These are phyloP conservation scores for Epichloe festucae DNA, from an alignment of 2,329 filamentous ascomycete species.

Conservation along the genomic window DNA sequence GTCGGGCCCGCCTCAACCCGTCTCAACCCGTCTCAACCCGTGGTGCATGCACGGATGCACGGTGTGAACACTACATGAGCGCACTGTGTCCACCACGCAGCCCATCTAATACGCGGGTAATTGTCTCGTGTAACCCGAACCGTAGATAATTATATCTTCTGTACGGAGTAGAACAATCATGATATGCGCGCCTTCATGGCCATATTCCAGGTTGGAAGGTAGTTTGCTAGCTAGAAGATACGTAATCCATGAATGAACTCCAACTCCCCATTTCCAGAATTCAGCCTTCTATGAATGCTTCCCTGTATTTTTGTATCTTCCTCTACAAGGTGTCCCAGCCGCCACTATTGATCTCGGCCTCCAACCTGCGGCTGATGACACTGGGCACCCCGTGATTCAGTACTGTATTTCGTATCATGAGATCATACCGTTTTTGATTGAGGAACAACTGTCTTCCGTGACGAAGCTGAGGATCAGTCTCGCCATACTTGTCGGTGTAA, in stretches of 20 bases:
- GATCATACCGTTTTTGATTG: slow-evolving; percentile 89
- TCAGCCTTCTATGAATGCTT: not conserved
- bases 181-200: not conserved
- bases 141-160: not conserved
- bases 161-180: not conserved
- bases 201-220: not conserved
- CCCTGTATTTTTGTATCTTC: not conserved
- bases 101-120: too few species aligned
- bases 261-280: slow-evolving; percentile 5
- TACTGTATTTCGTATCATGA: slow-evolving; percentile 74
- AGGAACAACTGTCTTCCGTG: slow-evolving; percentile 82
- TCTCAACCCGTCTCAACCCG: slow-evolving; percentile 1
- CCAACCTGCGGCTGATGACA: slow-evolving; percentile 76
- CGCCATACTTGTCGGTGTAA: slow-evolving; percentile 91
- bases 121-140: too few species aligned
- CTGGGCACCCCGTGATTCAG: slow-evolving; percentile 77
- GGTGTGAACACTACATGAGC: slow-evolving; percentile 7
- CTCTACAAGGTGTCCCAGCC: slow-evolving; percentile 71
- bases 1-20: slow-evolving; percentile 1
- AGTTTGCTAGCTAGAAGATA: not conserved
- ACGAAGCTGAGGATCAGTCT: slow-evolving; percentile 81
- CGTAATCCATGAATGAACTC: not conserved
- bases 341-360: slow-evolving; percentile 92
- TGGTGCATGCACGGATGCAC: slow-evolving; percentile 4
- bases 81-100: not conserved